Conservation (phyloP, 768 basidiomycete genomes). For the Leccinum broughii region DNA sequence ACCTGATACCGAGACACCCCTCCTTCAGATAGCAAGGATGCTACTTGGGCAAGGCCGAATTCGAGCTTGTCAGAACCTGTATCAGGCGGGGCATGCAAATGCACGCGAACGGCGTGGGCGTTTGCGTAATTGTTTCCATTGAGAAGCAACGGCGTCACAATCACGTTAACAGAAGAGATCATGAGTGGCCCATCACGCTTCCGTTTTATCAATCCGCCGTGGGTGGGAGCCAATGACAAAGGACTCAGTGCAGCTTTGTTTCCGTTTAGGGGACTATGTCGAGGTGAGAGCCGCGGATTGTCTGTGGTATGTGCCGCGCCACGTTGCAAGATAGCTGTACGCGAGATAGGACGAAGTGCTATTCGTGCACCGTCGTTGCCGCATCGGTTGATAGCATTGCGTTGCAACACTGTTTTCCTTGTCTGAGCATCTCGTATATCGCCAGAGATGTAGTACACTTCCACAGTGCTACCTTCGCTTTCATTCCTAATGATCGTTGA, state of each 20-base stretch:
- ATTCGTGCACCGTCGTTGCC: constrained; percentile 63
- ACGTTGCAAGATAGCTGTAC: constrained; percentile 22
- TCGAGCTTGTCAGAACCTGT: constrained; percentile 73
- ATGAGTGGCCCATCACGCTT: constrained; percentile 57
- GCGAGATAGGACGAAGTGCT: constrained; percentile 44
- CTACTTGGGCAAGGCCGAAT: constrained; percentile 63
- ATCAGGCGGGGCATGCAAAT: constrained; percentile 55
- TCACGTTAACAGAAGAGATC: constrained; percentile 57
- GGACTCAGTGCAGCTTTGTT: constrained; percentile 16
- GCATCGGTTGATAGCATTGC: constrained; percentile 58
- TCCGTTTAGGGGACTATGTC: constrained; percentile 23
- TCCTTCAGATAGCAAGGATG: constrained; percentile 18
- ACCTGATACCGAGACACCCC: constrained; percentile 42
- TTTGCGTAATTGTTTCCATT: constrained; percentile 32
- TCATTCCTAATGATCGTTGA: constrained; percentile 63
- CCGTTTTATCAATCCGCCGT: constrained; percentile 37
- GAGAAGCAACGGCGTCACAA: constrained; percentile 51
- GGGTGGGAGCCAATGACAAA: constrained; percentile 16
- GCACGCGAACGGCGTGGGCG: constrained; percentile 61
- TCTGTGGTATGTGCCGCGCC: constrained; percentile 24
- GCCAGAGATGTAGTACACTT: constrained; percentile 61
- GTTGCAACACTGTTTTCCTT: constrained; percentile 63
- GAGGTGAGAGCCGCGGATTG: constrained; percentile 20
- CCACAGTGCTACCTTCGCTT: constrained; percentile 50
- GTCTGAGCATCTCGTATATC: constrained; percentile 60